Base-by-base conservation (phyloP, 306 rosid species). In the Vicia faba region DNA sequence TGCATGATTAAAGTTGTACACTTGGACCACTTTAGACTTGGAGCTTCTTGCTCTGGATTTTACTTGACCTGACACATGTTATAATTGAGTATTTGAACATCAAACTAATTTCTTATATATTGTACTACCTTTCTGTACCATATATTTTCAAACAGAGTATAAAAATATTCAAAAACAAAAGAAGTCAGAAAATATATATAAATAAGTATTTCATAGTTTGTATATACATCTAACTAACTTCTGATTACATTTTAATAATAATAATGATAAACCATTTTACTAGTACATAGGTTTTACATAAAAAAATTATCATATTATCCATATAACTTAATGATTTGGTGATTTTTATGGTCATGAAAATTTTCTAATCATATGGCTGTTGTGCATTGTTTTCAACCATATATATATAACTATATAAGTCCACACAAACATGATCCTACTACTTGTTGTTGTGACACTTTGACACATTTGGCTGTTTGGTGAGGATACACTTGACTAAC, bases 401-500 rank as follows among this genome's bases (percentile, higher is more conserved):
- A 64, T 39, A n/a, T n/a, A 5, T 33, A 31, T 31, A 6, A 31
- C 28, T 25, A 25, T 25, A 25, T 25, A 40, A 67, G 80, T 77
- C 92, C 90, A 84, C 86, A 82, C 2, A 75, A 61, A 69, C 15
- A 39, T 15, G 12, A 7, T 61, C 59, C 48, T 41, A 53, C 51
- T 61, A 13, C 49, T 9, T 51, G 23, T 20, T 20, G 63, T 70
- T 44, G 49, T 68, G 73, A 65, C 75, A 73, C 63, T 41, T 70
- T 36, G 74, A 69, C 81, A 59, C 81, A 63, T 13, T 40, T 61
- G 69, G 79, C 16, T 82, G 77, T 77, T 83, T 14, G 81, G 69
- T 79, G 45, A 50, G 83, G 81, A 82, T 82, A 80, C 90, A 84
- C 53, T 68, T 62, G 71, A 78, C 82, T 64, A n/a, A n/a, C n/a